A percentile compares a stretch with the other conserved stretches of the same genome.
phyloP scores from a whole-genome alignment of 208 protist species.

The Porcisia deanei region DNA sequence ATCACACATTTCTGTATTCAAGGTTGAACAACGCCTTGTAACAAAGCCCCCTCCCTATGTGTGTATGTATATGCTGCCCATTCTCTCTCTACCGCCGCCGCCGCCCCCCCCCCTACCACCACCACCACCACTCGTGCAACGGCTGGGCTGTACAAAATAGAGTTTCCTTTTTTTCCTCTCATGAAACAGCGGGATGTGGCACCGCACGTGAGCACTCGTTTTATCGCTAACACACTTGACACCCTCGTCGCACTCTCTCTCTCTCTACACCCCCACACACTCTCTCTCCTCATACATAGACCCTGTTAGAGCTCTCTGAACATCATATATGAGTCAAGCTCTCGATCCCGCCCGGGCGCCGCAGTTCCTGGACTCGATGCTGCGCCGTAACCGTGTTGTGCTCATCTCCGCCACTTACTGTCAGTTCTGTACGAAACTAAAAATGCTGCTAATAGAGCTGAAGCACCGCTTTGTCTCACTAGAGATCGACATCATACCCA shows the following conservation, averaged over 20 bases:
- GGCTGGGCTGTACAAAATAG: not conserved
- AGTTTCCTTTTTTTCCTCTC: not conserved
- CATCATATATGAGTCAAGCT: slow-evolving; percentile 29
- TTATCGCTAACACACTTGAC: not conserved
- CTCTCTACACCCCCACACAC: not conserved
- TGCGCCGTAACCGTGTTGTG: slow-evolving; percentile 76
- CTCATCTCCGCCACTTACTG: slow-evolving; percentile 91
- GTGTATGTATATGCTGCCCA: too few relatives aligned
- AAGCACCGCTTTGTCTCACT: slow-evolving; percentile 86
- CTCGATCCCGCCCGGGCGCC: slow-evolving; percentile 64
- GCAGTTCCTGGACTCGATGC: slow-evolving; percentile 84
- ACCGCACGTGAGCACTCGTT: not conserved
- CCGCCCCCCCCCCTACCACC: too few relatives aligned
- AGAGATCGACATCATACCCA: slow-evolving; percentile 89
- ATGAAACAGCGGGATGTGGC: not conserved
- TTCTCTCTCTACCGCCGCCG: too few relatives aligned
- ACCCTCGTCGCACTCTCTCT: not conserved
- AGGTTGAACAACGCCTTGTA: too few relatives aligned
- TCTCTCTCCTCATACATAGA: not conserved
- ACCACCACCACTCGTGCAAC: too few relatives aligned
- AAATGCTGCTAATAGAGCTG: slow-evolving; percentile 82
- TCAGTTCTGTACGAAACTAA: slow-evolving; percentile 80
- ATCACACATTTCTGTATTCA: too few relatives aligned
- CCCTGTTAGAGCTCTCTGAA: slow-evolving; percentile 5
- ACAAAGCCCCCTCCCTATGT: too few relatives aligned